Percentiles rank a stretch among this genome's conserved stretches.
These are phyloP conservation scores for Leishmania arabica DNA, from an alignment of 208 protist species.

Conservation along the genomic window DNA sequence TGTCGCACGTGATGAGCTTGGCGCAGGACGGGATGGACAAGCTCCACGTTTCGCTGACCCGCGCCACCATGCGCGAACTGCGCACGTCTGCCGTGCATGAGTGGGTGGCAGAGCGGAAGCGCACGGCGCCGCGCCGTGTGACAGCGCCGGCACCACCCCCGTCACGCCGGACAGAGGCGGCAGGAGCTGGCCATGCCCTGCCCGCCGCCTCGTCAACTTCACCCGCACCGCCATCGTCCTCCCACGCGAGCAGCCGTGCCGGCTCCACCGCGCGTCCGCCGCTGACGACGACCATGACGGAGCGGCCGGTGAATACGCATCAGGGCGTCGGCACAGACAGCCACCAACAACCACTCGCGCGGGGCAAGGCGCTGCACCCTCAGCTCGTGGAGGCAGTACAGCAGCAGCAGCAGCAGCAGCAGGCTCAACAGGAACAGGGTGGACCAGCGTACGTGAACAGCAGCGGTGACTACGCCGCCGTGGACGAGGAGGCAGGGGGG, in stretches of 20 bases:
- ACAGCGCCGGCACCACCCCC: not conserved
- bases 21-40: conserved; percentile 45
- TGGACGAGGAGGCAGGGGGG: not conserved
- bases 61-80: conserved; percentile 59
- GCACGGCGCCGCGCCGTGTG: conserved; percentile 42
- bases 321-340: not conserved
- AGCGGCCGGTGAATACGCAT: conserved; percentile 17
- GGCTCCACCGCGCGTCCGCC: conserved; percentile 9
- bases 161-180: not conserved
- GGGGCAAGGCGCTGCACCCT: not conserved
- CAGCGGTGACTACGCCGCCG: not conserved
- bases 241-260: not conserved
- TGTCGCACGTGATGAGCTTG: conserved; percentile 60
- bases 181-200: not conserved
- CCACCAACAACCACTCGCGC: not conserved
- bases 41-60: conserved; percentile 71
- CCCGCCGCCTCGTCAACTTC: not conserved
- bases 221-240: not conserved
- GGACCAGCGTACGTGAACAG: not conserved
- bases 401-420: not conserved
- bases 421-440: not conserved
- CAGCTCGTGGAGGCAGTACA: not conserved
- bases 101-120: conserved; percentile 84
- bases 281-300: conserved; percentile 11
- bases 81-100: conserved; percentile 55